Base-by-base conservation (phyloP, 768 basidiomycete genomes). In the Pulveroboletus sp. region DNA sequence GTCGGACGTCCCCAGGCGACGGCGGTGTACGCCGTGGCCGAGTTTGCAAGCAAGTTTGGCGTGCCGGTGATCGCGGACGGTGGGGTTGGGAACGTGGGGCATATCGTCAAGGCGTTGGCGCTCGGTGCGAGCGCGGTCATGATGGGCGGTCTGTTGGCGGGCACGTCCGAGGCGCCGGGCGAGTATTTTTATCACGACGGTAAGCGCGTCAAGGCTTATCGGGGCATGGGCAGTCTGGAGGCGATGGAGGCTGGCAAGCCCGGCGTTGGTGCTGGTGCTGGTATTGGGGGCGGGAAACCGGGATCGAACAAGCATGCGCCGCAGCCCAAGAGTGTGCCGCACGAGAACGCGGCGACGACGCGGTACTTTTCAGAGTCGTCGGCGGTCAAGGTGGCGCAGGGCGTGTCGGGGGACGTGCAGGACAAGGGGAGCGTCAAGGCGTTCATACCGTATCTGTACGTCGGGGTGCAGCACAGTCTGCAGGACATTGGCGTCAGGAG, bases 111-210 rank as follows among this genome's bases (percentile, higher is more conserved):
- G 74, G 96, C 96, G 4, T 75, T 98, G 40, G 76, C 93, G 1
- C 80, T 98, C 13, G 96, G 96, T 44, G 96, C 95, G 4, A 85
- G 86, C 20, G 94, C 93, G 4, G 93, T 98, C 45, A 98, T 98
- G 96, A 97, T 99, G 96, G 96, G 96, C 38, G 86, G 92, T 9
- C 71, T 98, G 41, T 76, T 99, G 23, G 96, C 96, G 2, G 95
- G 95, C 26, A 98, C 96, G 30, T 85, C 91, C 54, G 95, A 99
- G 69, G 92, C 93, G 0, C 96, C 96, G 0, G 96, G 96, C 59
- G 93, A 98, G 73, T 99, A 96, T 76, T 98, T 96, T 69, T 99
- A 95, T 72, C 94, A 98, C 64, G 94, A 97, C 56, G 96, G 96
- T 55, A 96, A 96, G 76, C 86, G 96, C 41, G 93, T 98, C 66